Evolutionary conservation across 306 rosid species (phyloP).

Genomic region (Cucurbita ficifolia): DNA sequence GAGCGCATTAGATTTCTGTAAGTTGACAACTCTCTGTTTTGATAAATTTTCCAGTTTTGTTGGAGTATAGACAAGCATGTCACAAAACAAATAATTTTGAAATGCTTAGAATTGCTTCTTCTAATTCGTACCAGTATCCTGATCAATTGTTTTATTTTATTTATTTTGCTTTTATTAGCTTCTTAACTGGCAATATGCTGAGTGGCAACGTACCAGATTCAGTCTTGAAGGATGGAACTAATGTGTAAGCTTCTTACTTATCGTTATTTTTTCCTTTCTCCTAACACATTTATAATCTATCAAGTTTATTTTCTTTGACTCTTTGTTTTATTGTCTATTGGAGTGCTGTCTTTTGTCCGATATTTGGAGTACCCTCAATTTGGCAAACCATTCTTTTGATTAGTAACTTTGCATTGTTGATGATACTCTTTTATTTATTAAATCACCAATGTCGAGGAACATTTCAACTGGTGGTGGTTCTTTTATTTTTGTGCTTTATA

Average conservation of each 20-base stretch:
- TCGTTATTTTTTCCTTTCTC: background rate
- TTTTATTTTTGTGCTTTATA: background rate
- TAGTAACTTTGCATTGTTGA: background rate
- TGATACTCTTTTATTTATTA: background rate
- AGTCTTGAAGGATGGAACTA: constrained; percentile 50
- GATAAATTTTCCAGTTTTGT: background rate
- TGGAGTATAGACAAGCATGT: background rate
- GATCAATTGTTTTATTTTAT: background rate
- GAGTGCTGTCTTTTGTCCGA: background rate
- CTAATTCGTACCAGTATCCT: background rate
- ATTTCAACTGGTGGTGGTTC: background rate
- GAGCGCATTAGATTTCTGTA: constrained; percentile 44
- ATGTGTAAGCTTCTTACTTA: constrained; percentile 37
- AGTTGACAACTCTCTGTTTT: constrained; percentile 19
- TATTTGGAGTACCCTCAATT: background rate
- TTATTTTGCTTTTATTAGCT: constrained; percentile 26
- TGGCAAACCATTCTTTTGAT: background rate
- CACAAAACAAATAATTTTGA: background rate
- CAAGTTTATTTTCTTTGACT: background rate
- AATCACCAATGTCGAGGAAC: background rate
- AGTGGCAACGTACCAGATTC: constrained; percentile 54
- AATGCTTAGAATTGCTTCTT: background rate
- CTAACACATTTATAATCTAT: background rate
- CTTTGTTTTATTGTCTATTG: background rate
- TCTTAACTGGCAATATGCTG: constrained; percentile 56